Conservation (phyloP, 768 basidiomycete species). For the Leccinum fibrillosum region DNA sequence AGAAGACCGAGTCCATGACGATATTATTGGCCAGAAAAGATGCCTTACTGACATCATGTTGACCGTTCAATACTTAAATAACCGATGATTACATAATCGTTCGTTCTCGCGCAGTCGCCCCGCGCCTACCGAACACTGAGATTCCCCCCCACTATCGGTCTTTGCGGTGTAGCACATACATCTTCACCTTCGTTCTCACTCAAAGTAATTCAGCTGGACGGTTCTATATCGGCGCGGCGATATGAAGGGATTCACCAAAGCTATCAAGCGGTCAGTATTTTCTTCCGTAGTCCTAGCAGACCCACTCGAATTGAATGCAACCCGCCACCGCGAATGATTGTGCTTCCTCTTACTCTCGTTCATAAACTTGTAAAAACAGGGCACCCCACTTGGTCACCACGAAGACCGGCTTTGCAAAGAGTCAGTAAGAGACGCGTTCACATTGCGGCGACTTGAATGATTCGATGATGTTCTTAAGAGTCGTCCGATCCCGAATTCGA, state of each 20-base stretch:
- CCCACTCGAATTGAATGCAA: neutral
- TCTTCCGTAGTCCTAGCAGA: neutral
- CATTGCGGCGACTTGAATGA: neutral
- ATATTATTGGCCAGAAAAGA: neutral
- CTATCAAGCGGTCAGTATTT: constrained; percentile 60
- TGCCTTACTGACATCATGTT: no score
- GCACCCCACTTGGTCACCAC: constrained; percentile 88
- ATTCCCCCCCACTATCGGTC: neutral
- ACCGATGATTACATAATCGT: constrained; percentile 21
- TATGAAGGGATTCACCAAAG: constrained; percentile 87
- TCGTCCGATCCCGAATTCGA: constrained; percentile 89
- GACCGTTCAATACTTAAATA: no score
- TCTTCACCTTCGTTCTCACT: neutral
- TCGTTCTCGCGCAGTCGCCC: neutral
- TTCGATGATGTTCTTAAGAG: constrained; percentile 39
- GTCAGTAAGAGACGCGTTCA: constrained; percentile 44
- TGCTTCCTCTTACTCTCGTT: neutral
- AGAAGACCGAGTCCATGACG: neutral
- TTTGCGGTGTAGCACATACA: neutral
- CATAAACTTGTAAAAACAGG: constrained; percentile 37
- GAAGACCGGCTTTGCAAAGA: constrained; percentile 91
- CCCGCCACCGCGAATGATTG: constrained; percentile 6
- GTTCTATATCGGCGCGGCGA: constrained; percentile 10
- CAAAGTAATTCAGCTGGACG: neutral
- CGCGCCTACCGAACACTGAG: neutral